Base-by-base conservation (phyloP, 139 green algal species). In the Astrephomene gubernaculifera region DNA sequence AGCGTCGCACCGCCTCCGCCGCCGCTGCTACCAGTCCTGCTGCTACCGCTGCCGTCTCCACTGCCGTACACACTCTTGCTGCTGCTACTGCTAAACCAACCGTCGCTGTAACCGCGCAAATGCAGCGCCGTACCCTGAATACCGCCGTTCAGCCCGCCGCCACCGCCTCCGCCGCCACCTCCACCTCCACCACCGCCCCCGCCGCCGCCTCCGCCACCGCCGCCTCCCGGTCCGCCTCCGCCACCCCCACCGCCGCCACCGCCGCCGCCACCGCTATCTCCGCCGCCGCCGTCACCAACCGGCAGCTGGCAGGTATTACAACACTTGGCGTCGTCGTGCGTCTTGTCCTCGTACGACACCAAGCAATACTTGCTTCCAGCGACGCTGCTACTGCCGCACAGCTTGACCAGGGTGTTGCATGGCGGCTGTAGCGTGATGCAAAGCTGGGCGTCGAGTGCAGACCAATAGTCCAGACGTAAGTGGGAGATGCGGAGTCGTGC, bases 221-320 rank as follows among this genome's bases (percentile, higher is more conserved):
- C 60, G 7, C 76, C 60, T 5, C 41, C 60, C 1, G 39, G 57
- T 0, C 54, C 39, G 8, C 76, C 76, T 2, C 63, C 63, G 12
- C 79, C 79, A 2, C 79, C 63, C 6, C 79, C 64, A 4, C 63
- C 43, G 7, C 64, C 79, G 14, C 44, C 64, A 33, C 57, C 60
- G 19, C 60, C 41, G 12, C 52, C 78, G 22, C 61, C 63, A 8
- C 41, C 41, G 31, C 43, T 43, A 17, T 38, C 36, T 14, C 72
- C 45, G 27, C 38, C 39, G 21, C 39, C 39, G 17, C 61, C 78
- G 31, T 52, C 78, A 29, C 31, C 61, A 4, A 85, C 79, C 25
- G 79, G 79, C 45, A 85, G 24, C 64, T 85, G 79, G 25, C 79
- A 85, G 2, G 79, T 85, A 21, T 21, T 2, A 44, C 79, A 85